A percentile compares a stretch with the other conserved stretches of the same genome.
phyloP scores from a whole-genome alignment of 495 filamentous ascomycete species.

The Hypoxylon trugodes region DNA sequence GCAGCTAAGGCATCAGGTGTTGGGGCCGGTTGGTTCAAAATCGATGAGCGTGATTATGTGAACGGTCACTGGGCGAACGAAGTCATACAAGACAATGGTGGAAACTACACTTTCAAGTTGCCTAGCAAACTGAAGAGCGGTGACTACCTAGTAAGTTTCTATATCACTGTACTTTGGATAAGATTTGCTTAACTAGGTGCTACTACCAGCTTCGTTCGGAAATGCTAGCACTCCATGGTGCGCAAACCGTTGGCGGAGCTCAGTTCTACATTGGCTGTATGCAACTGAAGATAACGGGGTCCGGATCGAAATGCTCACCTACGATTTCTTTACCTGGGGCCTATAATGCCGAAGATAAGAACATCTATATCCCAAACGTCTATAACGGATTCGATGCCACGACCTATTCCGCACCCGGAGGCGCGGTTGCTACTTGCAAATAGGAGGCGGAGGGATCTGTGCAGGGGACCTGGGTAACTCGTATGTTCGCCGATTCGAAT shows the following conservation, averaged over 20 bases:
- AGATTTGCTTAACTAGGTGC: slow-evolving; percentile 4
- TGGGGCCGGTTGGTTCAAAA: slow-evolving; percentile 44
- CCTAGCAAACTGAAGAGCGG: slow-evolving; percentile 41
- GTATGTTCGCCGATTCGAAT: too few relatives aligned
- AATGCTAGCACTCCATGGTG: slow-evolving; percentile 44
- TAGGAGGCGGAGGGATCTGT: too few relatives aligned
- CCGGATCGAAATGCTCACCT: slow-evolving; percentile 40
- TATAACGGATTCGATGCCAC: slow-evolving; percentile 46
- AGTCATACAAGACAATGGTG: slow-evolving; percentile 36
- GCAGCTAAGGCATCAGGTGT: slow-evolving; percentile 41
- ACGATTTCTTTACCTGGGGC: slow-evolving; percentile 44
- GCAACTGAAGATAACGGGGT: slow-evolving; percentile 43
- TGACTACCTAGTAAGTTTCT: slow-evolving; percentile 40
- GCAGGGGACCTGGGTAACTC: too few relatives aligned
- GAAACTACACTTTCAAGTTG: slow-evolving; percentile 43
- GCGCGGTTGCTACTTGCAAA: slow-evolving; percentile 39
- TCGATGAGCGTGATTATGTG: slow-evolving; percentile 42
- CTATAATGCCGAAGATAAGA: slow-evolving; percentile 38
- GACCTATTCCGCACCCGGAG: slow-evolving; percentile 44
- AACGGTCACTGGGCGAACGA: slow-evolving; percentile 46
- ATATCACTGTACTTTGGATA: background rate
- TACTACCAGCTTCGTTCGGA: slow-evolving; percentile 41
- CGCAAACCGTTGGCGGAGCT: slow-evolving; percentile 29
- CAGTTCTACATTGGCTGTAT: slow-evolving; percentile 37
- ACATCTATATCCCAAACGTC: slow-evolving; percentile 46